Base-by-base conservation (phyloP, 169 alveolate species). In the Besnoitia besnoiti region DNA sequence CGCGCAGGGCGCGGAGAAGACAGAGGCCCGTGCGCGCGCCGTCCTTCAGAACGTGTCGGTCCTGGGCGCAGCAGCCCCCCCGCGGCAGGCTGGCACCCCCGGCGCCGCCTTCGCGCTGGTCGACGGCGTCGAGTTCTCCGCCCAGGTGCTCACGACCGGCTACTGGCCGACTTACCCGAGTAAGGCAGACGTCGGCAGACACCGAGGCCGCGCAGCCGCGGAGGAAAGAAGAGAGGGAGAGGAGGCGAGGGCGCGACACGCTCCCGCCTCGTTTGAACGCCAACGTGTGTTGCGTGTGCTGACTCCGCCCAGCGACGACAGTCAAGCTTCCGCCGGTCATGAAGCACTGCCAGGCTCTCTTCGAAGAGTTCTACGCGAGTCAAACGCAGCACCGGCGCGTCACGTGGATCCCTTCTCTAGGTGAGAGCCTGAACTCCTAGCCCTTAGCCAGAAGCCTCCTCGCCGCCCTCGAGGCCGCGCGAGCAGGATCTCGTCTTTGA, bases 331-430 rank as follows among this genome's bases (percentile, higher is more conserved):
- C 98, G 46, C 82, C 85, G 7, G 91, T 73, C 51, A 85, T 96
- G 37, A 79, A 85, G 51, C 59, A 73, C 24, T 94, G 96, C 79
- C 92, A 95, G 49, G 85, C 49, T 55, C 90, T 93, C 37, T 97
- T 97, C 93, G 95, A 93, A 55, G 82, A 85, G 27, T 96, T 90
- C 85, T 96, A 95, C 90, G 85, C 90, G 24, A 42, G 89, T 37
- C 96, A 95, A 89, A 96, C 97, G 44, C 96, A 94, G 82, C 98
- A 96, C 85, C 95, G 98, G 77, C 94, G 95, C 75, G 95, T 97
- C n/a, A 93, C 97, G 35, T 97, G 98, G 98, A 94, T 96, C 87
- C 97, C 96, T 62, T 84, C 95, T 40, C 94, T 95, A 61, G 98
- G 98, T 46, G 87, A 76, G 95, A 82, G 96, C 30, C 27, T n/a